These are phyloP conservation scores for Panellus pusillus DNA, from an alignment of 768 basidiomycete species.

Conservation along the genomic window DNA sequence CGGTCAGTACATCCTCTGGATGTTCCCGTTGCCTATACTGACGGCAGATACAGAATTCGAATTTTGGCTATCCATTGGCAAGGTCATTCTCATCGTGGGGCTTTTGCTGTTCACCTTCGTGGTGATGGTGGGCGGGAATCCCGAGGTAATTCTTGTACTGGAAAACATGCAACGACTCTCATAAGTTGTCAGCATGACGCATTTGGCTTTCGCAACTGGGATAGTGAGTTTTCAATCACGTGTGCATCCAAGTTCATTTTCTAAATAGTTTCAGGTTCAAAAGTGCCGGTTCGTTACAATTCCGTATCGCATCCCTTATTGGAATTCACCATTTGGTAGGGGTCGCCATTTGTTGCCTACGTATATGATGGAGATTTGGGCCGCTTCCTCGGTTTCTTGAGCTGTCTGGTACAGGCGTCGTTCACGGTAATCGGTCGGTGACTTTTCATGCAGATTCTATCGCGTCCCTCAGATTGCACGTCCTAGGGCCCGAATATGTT, in stretches of 20 bases:
- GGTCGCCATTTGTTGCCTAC: constrained; percentile 60
- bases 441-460: no score
- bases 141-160: neutral
- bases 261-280: constrained; percentile 30
- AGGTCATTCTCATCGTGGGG: constrained; percentile 46
- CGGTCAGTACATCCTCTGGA: constrained; percentile 28
- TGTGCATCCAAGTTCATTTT: neutral
- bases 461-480: no score
- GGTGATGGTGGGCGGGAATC: constrained; percentile 41
- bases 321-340: constrained; percentile 12
- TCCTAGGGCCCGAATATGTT: constrained; percentile 42
- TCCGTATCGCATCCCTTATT: no score
- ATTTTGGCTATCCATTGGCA: constrained; percentile 55
- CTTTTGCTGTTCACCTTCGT: constrained; percentile 55
- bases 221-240: constrained; percentile 19
- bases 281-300: constrained; percentile 27
- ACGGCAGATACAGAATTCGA: constrained; percentile 41
- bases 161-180: constrained; percentile 38
- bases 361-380: constrained; percentile 50
- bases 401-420: constrained; percentile 59
- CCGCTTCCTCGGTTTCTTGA: constrained; percentile 61
- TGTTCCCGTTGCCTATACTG: neutral
- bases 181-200: constrained; percentile 48
- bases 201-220: constrained; percentile 57
- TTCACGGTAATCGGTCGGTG: constrained; percentile 52